phyloP scores from a whole-genome alignment of 768 basidiomycete species.

The Postia placenta region DNA sequence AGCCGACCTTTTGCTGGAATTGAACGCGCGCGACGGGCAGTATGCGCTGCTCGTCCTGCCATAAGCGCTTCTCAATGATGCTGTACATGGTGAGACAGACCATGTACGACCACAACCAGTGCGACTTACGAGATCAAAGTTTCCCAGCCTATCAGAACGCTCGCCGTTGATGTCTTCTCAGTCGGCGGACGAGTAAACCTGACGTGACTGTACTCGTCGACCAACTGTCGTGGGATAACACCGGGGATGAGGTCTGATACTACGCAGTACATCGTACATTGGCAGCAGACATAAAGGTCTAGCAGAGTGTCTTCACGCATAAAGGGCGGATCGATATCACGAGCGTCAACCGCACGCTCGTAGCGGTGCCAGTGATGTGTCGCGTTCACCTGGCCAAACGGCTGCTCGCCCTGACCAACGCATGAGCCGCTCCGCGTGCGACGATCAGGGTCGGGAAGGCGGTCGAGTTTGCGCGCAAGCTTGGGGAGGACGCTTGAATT shows the following conservation, averaged over 20 bases:
- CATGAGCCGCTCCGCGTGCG: slow-evolving; percentile 48
- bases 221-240: slow-evolving; percentile 54
- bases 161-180: slow-evolving; percentile 49
- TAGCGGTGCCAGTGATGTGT: slow-evolving; percentile 85
- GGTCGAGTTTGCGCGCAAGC: slow-evolving; percentile 33
- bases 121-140: slow-evolving; percentile 57
- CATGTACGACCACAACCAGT: not conserved
- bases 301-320: slow-evolving; percentile 50
- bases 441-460: slow-evolving; percentile 49
- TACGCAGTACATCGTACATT: slow-evolving; percentile 71
- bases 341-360: slow-evolving; percentile 61
- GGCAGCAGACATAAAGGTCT: slow-evolving; percentile 81
- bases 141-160: slow-evolving; percentile 54
- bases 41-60: slow-evolving; percentile 59
- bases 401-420: slow-evolving; percentile 42
- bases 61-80: slow-evolving; percentile 69
- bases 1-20: slow-evolving; percentile 64
- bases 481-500: slow-evolving; percentile 56
- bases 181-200: slow-evolving; percentile 51
- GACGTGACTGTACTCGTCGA: slow-evolving; percentile 60
- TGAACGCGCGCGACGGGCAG: slow-evolving; percentile 47
- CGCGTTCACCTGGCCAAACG: slow-evolving; percentile 43
- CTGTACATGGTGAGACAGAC: slow-evolving; percentile 29
- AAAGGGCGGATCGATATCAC: slow-evolving; percentile 57
- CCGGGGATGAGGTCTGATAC: slow-evolving; percentile 69